phyloP scores from a whole-genome alignment of 2,329 filamentous ascomycete species.

The Fusarium tanahbumbuense region DNA sequence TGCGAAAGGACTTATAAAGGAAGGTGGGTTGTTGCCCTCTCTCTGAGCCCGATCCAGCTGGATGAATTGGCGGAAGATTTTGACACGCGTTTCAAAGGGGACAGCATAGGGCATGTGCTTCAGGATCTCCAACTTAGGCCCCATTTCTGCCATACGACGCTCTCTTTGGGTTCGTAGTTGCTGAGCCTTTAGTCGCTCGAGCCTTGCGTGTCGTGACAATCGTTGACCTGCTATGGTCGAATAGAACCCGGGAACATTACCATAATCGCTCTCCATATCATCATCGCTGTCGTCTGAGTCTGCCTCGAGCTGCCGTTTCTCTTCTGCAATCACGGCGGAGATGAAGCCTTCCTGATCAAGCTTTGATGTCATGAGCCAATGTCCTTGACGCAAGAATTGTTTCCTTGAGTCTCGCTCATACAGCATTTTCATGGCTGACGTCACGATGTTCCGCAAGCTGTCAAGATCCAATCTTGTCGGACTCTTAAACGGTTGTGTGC shows the following conservation, averaged over 20 bases:
- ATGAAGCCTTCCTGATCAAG: conserved; percentile 94
- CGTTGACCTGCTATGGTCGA: conserved; percentile 64
- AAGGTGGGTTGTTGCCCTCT: conserved; percentile 27
- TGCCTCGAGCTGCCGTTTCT: conserved; percentile 77
- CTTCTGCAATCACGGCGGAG: conserved; percentile 85
- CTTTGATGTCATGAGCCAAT: conserved; percentile 92
- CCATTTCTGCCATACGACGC: conserved; percentile 80
- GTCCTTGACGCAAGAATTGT: conserved; percentile 81
- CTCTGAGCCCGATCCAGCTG: conserved; percentile 68
- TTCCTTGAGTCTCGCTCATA: conserved; percentile 94
- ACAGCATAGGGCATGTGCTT: conserved; percentile 98
- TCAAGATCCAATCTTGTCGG: conserved; percentile 70
- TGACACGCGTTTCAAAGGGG: conserved; percentile 89
- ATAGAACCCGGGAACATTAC: conserved; percentile 42
- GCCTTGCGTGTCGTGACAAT: conserved; percentile 70
- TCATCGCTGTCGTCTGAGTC: conserved; percentile 53
- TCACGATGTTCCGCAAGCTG: conserved; percentile 83
- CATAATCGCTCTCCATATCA: conserved; percentile 50
- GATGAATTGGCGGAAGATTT: conserved; percentile 96
- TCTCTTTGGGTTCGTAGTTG: conserved; percentile 75
- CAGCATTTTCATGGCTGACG: conserved; percentile 83
- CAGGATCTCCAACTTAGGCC: conserved; percentile 87
- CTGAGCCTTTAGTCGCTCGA: conserved; percentile 72
- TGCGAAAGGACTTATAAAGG: conserved; percentile 51
- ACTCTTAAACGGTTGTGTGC: not conserved